Evolutionary conservation across 139 green algal species (phyloP).

Genomic region (Chloropicon primus): DNA sequence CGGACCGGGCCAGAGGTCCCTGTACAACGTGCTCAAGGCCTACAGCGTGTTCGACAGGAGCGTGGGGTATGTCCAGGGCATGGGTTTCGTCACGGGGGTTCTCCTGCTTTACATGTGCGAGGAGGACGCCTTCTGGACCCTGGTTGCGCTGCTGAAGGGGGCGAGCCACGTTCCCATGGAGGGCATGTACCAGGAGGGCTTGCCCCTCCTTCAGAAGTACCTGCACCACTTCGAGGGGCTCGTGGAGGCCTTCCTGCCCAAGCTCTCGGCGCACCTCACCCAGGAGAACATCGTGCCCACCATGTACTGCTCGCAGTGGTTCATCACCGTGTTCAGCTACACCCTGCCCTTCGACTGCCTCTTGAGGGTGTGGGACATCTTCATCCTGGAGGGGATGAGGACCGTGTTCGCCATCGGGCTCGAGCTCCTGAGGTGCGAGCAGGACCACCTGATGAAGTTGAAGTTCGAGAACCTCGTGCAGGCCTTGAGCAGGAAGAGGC

Average conservation of each 20-base stretch:
- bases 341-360: constrained; percentile 63
- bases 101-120: constrained; percentile 80
- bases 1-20: constrained; percentile 51
- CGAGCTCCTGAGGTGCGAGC: constrained; percentile 36
- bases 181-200: constrained; percentile 47
- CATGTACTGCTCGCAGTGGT: constrained; percentile 78
- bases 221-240: constrained; percentile 49
- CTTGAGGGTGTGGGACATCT: constrained; percentile 39
- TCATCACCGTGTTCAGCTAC: constrained; percentile 80
- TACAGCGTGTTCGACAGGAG: constrained; percentile 36
- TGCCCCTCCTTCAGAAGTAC: constrained; percentile 66
- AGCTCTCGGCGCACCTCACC: constrained; percentile 34
- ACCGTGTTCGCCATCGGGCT: constrained; percentile 54
- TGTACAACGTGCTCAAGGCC: constrained; percentile 71
- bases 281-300: constrained; percentile 17
- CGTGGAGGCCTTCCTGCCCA: constrained; percentile 25
- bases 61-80: constrained; percentile 81
- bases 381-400: constrained; percentile 31
- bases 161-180: constrained; percentile 28
- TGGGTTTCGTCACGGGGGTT: constrained; percentile 74
- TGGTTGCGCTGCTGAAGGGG: constrained; percentile 64
- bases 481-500: constrained; percentile 15
- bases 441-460: constrained; percentile 32
- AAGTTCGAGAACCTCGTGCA: constrained; percentile 39
- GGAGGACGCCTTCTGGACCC: constrained; percentile 81